Conservation (phyloP, 2,329 filamentous ascomycete species). For the Ramularia collo-cygni region DNA sequence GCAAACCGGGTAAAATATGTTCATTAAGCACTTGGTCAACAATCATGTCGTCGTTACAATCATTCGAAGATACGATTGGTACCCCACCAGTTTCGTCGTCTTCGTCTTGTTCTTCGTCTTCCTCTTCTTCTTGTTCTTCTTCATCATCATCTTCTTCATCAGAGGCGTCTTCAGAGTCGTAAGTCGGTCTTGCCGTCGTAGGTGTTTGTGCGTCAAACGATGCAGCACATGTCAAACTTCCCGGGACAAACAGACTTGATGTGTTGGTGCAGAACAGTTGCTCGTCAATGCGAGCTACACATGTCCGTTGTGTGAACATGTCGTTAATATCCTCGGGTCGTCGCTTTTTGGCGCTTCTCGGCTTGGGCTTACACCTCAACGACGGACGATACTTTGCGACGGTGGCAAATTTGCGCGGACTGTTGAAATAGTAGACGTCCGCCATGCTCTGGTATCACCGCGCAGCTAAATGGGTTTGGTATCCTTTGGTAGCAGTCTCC, state of each 20-base stretch:
- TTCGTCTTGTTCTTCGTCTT: conserved; percentile 8
- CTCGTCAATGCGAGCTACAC: conserved; percentile 25
- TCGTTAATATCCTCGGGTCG: conserved; percentile 11
- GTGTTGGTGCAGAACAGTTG: conserved; percentile 21
- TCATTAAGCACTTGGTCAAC: too few species aligned
- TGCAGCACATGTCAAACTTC: conserved; percentile 7
- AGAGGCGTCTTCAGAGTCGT: conserved; percentile 2
- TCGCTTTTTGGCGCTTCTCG: conserved; percentile 8
- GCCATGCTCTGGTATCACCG: conserved; percentile 12
- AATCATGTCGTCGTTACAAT: too few species aligned
- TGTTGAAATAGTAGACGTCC: conserved; percentile 24
- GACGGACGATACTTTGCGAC: conserved; percentile 10
- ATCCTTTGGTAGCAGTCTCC: conserved; percentile 4
- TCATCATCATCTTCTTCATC: conserved; percentile 7
- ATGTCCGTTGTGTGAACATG: conserved; percentile 20
- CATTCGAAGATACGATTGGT: neutral
- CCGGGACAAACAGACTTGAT: conserved; percentile 14
- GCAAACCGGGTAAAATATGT: too few species aligned
- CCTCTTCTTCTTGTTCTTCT: too few species aligned
- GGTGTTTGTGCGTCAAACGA: neutral
- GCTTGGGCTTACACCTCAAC: conserved; percentile 11
- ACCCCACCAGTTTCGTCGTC: conserved; percentile 11
- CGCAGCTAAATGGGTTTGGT: conserved; percentile 1
- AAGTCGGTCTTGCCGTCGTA: conserved; percentile 2
- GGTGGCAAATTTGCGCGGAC: conserved; percentile 13